A percentile compares a stretch with the other conserved stretches of the same genome.
These are phyloP conservation scores for Dictyostelium brefeldianum DNA, from an alignment of 78 protist genomes.

Conservation along the genomic window DNA sequence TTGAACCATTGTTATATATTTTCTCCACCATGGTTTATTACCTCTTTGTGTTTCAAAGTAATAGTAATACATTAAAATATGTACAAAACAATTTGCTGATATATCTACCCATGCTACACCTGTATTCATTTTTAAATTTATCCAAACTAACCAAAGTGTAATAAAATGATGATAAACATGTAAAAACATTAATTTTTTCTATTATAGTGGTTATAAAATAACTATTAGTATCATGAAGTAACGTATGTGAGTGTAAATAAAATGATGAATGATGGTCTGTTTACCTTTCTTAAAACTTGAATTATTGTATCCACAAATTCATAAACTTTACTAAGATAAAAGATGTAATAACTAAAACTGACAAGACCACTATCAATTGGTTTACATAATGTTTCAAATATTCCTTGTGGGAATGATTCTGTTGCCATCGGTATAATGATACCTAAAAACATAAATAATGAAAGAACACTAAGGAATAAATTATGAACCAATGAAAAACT, in stretches of 20 bases:
- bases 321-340: conserved; percentile 85
- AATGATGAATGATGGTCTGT: too few relatives aligned
- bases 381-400: neutral
- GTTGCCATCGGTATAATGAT: conserved; percentile 14
- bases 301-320: conserved; percentile 90
- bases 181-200: conserved; percentile 68
- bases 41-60: conserved; percentile 47
- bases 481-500: conserved; percentile 67
- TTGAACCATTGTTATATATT: conserved; percentile 67
- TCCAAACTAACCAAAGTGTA: conserved; percentile 70
- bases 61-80: conserved; percentile 86
- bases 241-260: too few relatives aligned
- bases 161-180: conserved; percentile 91
- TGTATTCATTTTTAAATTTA: conserved; percentile 19
- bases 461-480: conserved; percentile 59
- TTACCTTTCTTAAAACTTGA: conserved; percentile 85
- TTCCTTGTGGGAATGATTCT: conserved; percentile 3
- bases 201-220: neutral
- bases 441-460: conserved; percentile 77
- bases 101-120: conserved; percentile 77
- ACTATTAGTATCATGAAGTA: too few relatives aligned
- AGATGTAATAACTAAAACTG: conserved; percentile 62
- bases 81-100: conserved; percentile 84
- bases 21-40: conserved; percentile 85
- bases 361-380: conserved; percentile 43